Evolutionary conservation across 192 early-diverging fungal genomes (phyloP), one percentile per base, ranked within the genome.

Genomic region (Mortierella alpina): DNA sequence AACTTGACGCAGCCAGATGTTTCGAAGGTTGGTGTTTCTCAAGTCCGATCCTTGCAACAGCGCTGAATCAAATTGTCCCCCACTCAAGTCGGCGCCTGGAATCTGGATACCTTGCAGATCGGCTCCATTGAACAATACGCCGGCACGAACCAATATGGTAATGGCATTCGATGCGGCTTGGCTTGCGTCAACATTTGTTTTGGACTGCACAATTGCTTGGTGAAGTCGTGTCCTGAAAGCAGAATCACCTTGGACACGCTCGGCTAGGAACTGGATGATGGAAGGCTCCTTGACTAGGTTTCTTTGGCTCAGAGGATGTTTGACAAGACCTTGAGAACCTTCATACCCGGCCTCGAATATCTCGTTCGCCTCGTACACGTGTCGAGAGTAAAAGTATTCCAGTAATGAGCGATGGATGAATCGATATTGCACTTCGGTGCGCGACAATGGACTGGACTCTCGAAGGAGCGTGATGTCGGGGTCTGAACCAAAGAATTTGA

Each of bases 191-290:
- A 49, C 49, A 12, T 51, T 51, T 0, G 22, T 46, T 5, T 51
- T 42, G 6, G 48, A 22, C 7, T 14, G 22, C 63, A 64, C 6
- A 64, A 51, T 15, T 2, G 49, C 49, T 0, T 49, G 48, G 48
- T 64, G 49, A 39, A 64, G 51, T 9, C 49, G 63, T 13, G 51
- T 31, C 18, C 63, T 49, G 20, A 10, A 49, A 51, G 14, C 17
- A 22, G 48, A 12, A 15, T 65, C 63, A 9, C 51, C 31, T 53
- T 65, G 63, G 10, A 65, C 50, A 42, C 63, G 63, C 39, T 65
- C 63, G 8, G 48, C 49, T 6, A 65, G 49, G 51, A 65, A 65
- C 12, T 52, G 49, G 2, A 65, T 18, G 22, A 65, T 51, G 0
- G 63, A 65, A 2, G 48, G 63, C 6, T 65, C 63, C 2, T n/a